Base-by-base conservation (phyloP, 768 basidiomycete species). In the Chalciporus chontae region DNA sequence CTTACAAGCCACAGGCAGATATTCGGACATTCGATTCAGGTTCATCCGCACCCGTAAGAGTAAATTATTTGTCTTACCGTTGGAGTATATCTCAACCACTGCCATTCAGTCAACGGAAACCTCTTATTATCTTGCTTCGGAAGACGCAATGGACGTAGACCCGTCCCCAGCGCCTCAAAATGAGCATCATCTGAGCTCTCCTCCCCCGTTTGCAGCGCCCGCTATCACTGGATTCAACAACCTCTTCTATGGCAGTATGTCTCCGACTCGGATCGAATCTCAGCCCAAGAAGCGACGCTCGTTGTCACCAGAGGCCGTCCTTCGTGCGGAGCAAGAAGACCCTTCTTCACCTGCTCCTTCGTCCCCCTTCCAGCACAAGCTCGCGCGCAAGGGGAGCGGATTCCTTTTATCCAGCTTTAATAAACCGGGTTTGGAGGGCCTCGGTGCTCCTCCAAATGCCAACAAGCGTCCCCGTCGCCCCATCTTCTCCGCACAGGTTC, bases 101-200 rank as follows among this genome's bases (percentile, higher is more conserved):
- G 7, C 26, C 24, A 27, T 32, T 27, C 43, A 75, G 72, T 69
- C 71, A 14, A 14, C 40, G 15, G 68, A 69, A 52, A 63, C 68
- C 39, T 68, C 71, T 8, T 65, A 73, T 14, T 77, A 78, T 44
- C 62, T 73, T 21, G 74, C 77, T 24, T 71, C 69, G 38, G 79
- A 81, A 57, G 77, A 88, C 66, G 84, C 83, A 26, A 92, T 91
- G 90, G 90, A 92, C 55, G 77, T 91, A 31, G 90, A 92, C 62
- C 76, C 77, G 15, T 62, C 60, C 44, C 79, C 79, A 17, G 76
- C 71, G 51, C 63, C 67, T 40, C 68, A 71, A 37, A 52, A 55
- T 49, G 50, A 65, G 52, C 19, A 61, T 66, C 48, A 66, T 58
- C 47, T 71, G 67, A 50, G 67, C 69, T 45, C 71, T 53, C 52